Evolutionary conservation across 768 basidiomycete species (phyloP).

Genomic region (Tricholoma bakamatsutake): DNA sequence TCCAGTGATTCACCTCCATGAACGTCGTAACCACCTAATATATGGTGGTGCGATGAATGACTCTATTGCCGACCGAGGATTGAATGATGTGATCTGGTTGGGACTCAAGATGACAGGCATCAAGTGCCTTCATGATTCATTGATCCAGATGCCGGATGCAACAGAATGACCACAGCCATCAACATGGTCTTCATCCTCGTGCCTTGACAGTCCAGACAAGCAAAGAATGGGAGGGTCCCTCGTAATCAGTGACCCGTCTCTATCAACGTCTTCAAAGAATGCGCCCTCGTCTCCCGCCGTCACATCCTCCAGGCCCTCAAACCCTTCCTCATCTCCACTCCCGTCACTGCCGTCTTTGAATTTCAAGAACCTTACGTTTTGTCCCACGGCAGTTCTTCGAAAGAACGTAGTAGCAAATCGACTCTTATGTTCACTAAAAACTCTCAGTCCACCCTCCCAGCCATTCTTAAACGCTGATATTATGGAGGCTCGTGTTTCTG

Average conservation of each 20-base stretch:
- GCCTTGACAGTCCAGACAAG: constrained; percentile 26
- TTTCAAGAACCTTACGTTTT: constrained; percentile 4
- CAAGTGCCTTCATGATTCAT: constrained; percentile 13
- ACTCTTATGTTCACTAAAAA: constrained; percentile 41
- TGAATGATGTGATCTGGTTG: neutral
- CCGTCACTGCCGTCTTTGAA: constrained; percentile 17
- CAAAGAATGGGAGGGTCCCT: constrained; percentile 32
- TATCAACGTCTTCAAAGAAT: constrained; percentile 18
- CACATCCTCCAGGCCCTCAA: constrained; percentile 33
- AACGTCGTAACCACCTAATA: too few relatives aligned
- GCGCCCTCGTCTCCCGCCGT: constrained; percentile 22
- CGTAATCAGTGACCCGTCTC: neutral
- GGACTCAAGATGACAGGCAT: neutral
- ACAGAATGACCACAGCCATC: constrained; percentile 36
- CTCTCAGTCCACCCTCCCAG: constrained; percentile 55
- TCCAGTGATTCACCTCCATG: too few relatives aligned
- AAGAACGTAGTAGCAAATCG: constrained; percentile 38
- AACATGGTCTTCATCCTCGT: constrained; percentile 24
- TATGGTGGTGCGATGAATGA: too few relatives aligned
- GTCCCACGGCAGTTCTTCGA: constrained; percentile 1
- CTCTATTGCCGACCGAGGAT: too few relatives aligned
- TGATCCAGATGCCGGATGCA: constrained; percentile 29
- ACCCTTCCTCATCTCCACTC: constrained; percentile 21
- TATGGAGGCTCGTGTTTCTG: constrained; percentile 19
- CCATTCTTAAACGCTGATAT: constrained; percentile 51